Percentiles rank a stretch among this genome's conserved stretches.
Conservation (phyloP, 2,329 filamentous ascomycete species). For the Aspergillus bombycis region DNA sequence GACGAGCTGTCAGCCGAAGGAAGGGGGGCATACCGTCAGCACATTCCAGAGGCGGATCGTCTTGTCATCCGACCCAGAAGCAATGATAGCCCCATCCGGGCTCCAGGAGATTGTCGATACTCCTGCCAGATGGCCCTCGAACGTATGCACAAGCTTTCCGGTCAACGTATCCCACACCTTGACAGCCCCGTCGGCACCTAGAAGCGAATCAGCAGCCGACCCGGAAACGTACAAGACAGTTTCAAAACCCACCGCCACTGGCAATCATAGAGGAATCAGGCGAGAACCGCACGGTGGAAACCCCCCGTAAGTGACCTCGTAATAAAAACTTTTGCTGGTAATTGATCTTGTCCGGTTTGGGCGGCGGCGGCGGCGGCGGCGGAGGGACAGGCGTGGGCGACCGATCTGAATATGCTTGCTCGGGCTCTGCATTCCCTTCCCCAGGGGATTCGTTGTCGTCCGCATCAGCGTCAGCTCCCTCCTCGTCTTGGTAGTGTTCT, state of each 20-base stretch:
- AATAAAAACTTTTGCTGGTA: conserved; percentile 73
- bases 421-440: conserved; percentile 18
- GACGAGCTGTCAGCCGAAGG: neutral
- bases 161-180: conserved; percentile 86
- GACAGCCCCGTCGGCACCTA: conserved; percentile 81
- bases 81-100: conserved; percentile 83
- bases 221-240: neutral
- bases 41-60: conserved; percentile 89
- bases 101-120: conserved; percentile 94
- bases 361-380: conserved; percentile 44
- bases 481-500: conserved; percentile 12
- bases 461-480: conserved; percentile 18
- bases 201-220: conserved; percentile 15
- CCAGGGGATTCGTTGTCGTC: conserved; percentile 24
- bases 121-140: conserved; percentile 91
- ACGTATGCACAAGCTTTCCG: conserved; percentile 79
- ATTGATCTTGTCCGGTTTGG: conserved; percentile 61
- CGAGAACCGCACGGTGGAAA: conserved; percentile 87
- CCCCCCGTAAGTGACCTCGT: conserved; percentile 74
- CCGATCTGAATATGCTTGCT: conserved; percentile 31
- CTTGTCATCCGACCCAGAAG: conserved; percentile 94
- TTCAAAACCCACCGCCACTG: conserved; percentile 64
- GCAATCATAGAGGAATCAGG: conserved; percentile 90
- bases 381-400: conserved; percentile 42
- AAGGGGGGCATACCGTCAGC: conserved; percentile 45